A percentile compares a stretch with the other conserved stretches of the same genome.
These are phyloP conservation scores for Grifola frondosa DNA, from an alignment of 1,284 basidiomycete species.

Conservation along the genomic window DNA sequence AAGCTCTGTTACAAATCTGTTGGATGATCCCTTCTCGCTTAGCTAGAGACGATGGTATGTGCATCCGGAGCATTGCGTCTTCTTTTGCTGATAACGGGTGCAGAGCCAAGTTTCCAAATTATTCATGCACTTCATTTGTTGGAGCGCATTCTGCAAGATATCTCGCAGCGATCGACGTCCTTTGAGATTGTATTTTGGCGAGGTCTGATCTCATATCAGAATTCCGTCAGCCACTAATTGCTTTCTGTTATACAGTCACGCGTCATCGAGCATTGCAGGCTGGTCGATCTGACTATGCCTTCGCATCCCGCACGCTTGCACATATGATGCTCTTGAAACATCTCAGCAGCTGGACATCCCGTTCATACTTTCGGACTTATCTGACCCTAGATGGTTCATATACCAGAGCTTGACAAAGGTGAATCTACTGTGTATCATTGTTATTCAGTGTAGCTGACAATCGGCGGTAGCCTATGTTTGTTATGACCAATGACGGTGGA, in stretches of 20 bases:
- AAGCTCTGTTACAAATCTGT: slow-evolving; percentile 58
- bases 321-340: slow-evolving; percentile 52
- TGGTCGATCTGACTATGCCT: slow-evolving; percentile 35
- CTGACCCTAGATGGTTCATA: slow-evolving; percentile 48
- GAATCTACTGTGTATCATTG: background rate
- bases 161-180: slow-evolving; percentile 48
- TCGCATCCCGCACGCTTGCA: slow-evolving; percentile 51
- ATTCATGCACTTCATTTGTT: slow-evolving; percentile 57
- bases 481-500: slow-evolving; percentile 57
- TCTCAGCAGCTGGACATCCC: slow-evolving; percentile 39
- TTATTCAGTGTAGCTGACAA: slow-evolving; percentile 5
- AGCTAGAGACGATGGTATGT: slow-evolving; percentile 43
- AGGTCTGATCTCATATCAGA: slow-evolving; percentile 35
- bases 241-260: slow-evolving; percentile 32
- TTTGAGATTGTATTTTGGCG: slow-evolving; percentile 68
- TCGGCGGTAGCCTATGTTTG: slow-evolving; percentile 60
- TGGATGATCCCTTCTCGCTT: slow-evolving; percentile 62
- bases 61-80: background rate
- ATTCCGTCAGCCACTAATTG: background rate
- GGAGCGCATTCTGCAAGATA: slow-evolving; percentile 50
- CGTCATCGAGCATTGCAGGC: slow-evolving; percentile 42
- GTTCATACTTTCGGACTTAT: slow-evolving; percentile 46
- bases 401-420: slow-evolving; percentile 47
- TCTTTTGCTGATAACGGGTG: background rate
- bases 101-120: slow-evolving; percentile 59